A percentile compares a stretch with the other conserved stretches of the same genome.
Evolutionary conservation across 208 protist species (phyloP).

Genomic region (Acanthamoeba lugdunensis): DNA sequence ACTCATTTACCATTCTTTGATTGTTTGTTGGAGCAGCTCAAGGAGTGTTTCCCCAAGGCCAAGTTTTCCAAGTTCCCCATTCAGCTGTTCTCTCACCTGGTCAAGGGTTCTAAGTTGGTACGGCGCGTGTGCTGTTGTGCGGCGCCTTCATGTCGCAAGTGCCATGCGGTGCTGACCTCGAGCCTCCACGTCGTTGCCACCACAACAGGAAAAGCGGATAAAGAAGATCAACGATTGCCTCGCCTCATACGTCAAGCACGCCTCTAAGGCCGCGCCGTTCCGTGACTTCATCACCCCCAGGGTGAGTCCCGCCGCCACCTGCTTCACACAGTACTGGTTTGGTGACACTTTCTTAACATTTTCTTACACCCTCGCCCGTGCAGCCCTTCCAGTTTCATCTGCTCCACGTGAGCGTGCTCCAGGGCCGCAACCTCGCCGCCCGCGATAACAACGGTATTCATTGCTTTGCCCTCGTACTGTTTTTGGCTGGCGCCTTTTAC

Average conservation of each 20-base stretch:
- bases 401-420: constrained; percentile 17
- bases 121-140: background rate
- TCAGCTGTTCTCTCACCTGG: background rate
- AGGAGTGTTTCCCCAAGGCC: constrained; percentile 11
- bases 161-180: too few relatives aligned
- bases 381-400: background rate
- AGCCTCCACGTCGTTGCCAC: background rate
- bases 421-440: constrained; percentile 29
- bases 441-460: background rate
- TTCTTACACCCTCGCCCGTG: background rate
- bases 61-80: constrained; percentile 23
- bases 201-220: constrained; percentile 7
- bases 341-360: background rate
- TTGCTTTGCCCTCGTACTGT: background rate
- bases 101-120: constrained; percentile 16
- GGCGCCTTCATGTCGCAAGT: background rate
- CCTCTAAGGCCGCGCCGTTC: background rate
- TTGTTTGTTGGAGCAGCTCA: background rate
- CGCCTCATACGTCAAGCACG: background rate
- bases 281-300: constrained; percentile 1
- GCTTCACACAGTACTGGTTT: too few relatives aligned
- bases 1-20: too few relatives aligned
- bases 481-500: too few relatives aligned
- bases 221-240: constrained; percentile 7
- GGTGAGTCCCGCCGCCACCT: background rate